Base-by-base conservation (phyloP, 192 early-diverging fungal genomes). In the Globomyces pollinis-pini region DNA sequence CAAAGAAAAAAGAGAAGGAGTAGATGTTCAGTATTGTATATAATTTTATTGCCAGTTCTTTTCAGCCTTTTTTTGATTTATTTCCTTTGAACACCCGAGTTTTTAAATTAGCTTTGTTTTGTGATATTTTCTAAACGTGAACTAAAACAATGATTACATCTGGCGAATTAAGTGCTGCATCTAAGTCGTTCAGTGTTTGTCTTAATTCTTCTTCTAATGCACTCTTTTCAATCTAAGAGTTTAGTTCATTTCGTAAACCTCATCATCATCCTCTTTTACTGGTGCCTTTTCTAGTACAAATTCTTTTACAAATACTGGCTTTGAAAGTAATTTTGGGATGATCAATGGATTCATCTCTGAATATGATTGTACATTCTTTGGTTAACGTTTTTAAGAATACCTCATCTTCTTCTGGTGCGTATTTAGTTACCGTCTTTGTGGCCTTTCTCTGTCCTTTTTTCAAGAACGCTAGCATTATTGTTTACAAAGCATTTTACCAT, bases 331-430 rank as follows among this genome's bases (percentile, higher is more conserved):
- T 41, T 67, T 69, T 1, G 73, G 67, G 18, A 68, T 58, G 18
- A 75, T 64, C 23, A 75, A 54, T 9, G 73, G 70, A 55, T 78
- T 76, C 13, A 65, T 3, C 24, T 78, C 73, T 21, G 70, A 58
- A 56, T 59, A 75, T 11, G 59, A 49, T 12, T 38, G 31, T n/a
- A 23, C 24, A 11, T 50, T 23, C 62, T 67, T 32, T n/a, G 18
- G 62, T 30, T 9, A 43, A 31, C 15, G 20, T 9, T 3, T 29
- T 7, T 5, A 24, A 15, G 0, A 12, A 54, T 35, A 16, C 60
- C 23, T 61, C 62, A 21, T 63, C 44, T 32, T 56, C 45, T 31
- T 23, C 21, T 6, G 24, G 38, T 43, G 13, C 20, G 35, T 28
- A 45, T 39, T 66, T 28, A 23, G 54, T 50, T 1, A 50, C 36